Evolutionary conservation across 164 flowering plant species (phyloP), one percentile per base, ranked within the genome.

Genomic region (Piper longum): DNA sequence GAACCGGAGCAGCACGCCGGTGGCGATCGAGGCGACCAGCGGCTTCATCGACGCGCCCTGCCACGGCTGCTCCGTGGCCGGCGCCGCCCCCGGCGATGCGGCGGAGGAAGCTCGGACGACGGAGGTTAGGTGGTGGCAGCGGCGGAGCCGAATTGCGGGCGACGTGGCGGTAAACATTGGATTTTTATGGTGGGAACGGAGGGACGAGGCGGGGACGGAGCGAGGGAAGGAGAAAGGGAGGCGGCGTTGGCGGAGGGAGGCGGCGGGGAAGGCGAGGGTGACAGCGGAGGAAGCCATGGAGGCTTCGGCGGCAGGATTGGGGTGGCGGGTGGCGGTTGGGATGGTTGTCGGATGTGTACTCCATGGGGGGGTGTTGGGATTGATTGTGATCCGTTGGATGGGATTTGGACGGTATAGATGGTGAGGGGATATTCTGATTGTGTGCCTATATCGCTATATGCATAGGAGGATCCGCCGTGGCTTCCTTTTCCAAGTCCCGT

Each of bases 1-100:
- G 65, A 85, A 82, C 98, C 96, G 89, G 60, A 91, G 73, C 13
- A 85, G 78, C 9, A 91, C 73, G 1, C 96, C 98, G 0, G 89
- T 85, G 0, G 87, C 85, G n/a, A 91, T 82, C 17, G 98, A 84
- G 1, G 91, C 95, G 3, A 80, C 1, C 4, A 91, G 68, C 0
- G 98, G 98, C 71, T 83, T 85, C 60, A 91, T 43, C 0, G 89
- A 72, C 4, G 98, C 98, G 2, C 98, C 98, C 8, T 82, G 78
- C 96, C 96, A 88, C 68, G 95, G 90, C 75, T 26, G 1, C 36
- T 74, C 67, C 6, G 76, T 52, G 7, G 81, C 74, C 3, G 81
- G 73, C 6, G 71, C 43, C 0, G 74, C 59, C 4, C 39, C 43
- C 4, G 66, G 65, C 7, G 74, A 63, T 8, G 70, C 16, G 7